phyloP scores from a whole-genome alignment of 2,329 filamentous ascomycete genomes.

The Cladosporium sp. region DNA sequence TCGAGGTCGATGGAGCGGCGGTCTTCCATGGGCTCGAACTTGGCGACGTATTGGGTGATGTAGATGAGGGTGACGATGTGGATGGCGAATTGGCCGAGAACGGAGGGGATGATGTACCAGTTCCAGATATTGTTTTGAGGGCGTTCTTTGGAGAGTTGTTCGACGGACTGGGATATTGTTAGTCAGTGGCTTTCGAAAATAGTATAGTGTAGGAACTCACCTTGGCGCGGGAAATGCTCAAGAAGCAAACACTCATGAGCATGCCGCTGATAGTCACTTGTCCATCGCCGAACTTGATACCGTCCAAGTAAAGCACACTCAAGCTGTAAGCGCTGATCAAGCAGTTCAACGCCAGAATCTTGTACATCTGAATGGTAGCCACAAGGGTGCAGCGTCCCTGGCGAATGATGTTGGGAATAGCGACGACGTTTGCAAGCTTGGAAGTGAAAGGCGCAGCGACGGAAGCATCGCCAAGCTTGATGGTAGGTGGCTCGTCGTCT shows the following conservation, averaged over 20 bases:
- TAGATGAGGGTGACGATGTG: constrained; percentile 95
- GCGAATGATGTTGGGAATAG: constrained; percentile 96
- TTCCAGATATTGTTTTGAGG: constrained; percentile 99
- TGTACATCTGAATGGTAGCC: constrained; percentile 99
- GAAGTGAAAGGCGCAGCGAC: constrained; percentile 97
- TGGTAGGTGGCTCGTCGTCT: constrained; percentile 86
- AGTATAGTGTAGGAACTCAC: constrained; percentile 41
- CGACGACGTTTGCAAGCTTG: constrained; percentile 94
- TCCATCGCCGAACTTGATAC: constrained; percentile 98
- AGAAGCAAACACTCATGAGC: constrained; percentile 99
- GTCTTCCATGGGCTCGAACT: constrained; percentile 68
- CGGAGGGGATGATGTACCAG: constrained; percentile 96
- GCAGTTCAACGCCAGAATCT: constrained; percentile 93
- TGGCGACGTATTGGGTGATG: constrained; percentile 84
- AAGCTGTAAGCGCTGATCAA: constrained; percentile 97
- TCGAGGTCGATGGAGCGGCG: constrained; percentile 76
- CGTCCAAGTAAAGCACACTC: constrained; percentile 93
- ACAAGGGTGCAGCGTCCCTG: constrained; percentile 97
- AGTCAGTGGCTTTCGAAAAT: constrained; percentile 26
- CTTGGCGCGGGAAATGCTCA: constrained; percentile 96
- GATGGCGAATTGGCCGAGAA: constrained; percentile 94
- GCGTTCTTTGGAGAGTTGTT: constrained; percentile 92
- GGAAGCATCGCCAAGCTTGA: constrained; percentile 96
- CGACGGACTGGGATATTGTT: constrained; percentile 66
- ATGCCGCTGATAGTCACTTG: constrained; percentile 99